phyloP scores from a whole-genome alignment of 148 eudicot species.

The Rhododendron kiyosumense region DNA sequence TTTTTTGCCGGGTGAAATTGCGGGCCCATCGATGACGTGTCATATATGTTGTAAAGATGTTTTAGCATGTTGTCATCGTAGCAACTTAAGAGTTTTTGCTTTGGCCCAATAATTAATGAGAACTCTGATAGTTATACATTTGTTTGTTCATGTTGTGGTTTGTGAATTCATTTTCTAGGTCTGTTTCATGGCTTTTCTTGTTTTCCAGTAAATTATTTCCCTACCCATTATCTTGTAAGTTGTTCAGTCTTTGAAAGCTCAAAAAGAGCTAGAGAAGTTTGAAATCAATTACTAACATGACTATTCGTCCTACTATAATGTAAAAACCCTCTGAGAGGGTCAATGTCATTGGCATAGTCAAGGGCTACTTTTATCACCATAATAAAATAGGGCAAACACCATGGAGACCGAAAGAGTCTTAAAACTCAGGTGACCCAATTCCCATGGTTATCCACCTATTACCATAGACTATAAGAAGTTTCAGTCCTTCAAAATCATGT shows the following conservation, averaged over 20 bases:
- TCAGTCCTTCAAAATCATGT: neutral
- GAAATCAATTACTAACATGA: neutral
- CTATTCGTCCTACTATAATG: neutral
- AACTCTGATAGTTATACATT: too few species aligned
- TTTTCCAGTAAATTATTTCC: neutral
- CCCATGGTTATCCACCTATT: conserved; percentile 6
- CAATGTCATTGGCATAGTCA: neutral
- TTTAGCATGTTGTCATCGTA: too few species aligned
- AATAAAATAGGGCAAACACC: neutral
- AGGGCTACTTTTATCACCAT: neutral
- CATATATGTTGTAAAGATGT: too few species aligned
- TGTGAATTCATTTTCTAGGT: too few species aligned
- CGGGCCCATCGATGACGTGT: too few species aligned
- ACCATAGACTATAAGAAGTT: neutral
- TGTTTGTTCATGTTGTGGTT: too few species aligned
- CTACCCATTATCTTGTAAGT: neutral
- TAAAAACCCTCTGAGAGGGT: neutral
- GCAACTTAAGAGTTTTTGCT: too few species aligned
- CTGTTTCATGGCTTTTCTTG: too few species aligned
- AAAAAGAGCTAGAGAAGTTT: neutral
- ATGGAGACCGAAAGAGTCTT: neutral
- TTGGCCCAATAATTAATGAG: too few species aligned
- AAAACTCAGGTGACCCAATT: conserved; percentile 7
- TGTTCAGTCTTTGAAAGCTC: neutral
- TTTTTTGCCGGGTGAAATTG: too few species aligned